Evolutionary conservation across 306 rosid species (phyloP).

Genomic region (Sicyos baderoa): DNA sequence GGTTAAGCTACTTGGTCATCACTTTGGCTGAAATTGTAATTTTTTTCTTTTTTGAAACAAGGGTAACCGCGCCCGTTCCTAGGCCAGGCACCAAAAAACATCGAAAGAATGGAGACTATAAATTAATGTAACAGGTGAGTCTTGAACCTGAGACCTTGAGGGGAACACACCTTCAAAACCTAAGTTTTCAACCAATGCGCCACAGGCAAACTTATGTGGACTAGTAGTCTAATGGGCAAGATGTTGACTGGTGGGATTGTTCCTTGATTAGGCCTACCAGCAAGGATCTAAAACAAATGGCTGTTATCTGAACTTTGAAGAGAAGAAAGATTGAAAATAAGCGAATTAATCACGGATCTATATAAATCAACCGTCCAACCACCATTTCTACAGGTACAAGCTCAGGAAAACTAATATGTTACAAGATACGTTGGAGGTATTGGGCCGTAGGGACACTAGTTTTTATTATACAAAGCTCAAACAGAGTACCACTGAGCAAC

Average conservation of each 20-base stretch:
- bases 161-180: too few relatives aligned
- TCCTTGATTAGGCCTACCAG: background rate
- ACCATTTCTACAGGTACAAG: conserved; percentile 22
- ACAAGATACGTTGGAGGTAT: conserved; percentile 36
- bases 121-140: too few relatives aligned
- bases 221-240: conserved; percentile 1
- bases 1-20: background rate
- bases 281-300: background rate
- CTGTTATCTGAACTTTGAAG: background rate
- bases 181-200: too few relatives aligned
- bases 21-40: background rate
- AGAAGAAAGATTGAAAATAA: background rate
- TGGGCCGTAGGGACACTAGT: conserved; percentile 29
- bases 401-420: conserved; percentile 26
- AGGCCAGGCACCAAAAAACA: too few relatives aligned
- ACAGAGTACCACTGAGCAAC: conserved; percentile 30
- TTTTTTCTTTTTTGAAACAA: too few relatives aligned
- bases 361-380: conserved; percentile 14
- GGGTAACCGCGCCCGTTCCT: too few relatives aligned
- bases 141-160: too few relatives aligned
- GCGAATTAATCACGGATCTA: conserved; percentile 9
- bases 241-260: background rate
- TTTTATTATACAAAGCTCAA: conserved; percentile 32
- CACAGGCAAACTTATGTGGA: too few relatives aligned
- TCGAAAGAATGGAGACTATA: too few relatives aligned